Evolutionary conservation across 495 filamentous ascomycete species (phyloP).

Genomic region (Delitschia confertaspora): DNA sequence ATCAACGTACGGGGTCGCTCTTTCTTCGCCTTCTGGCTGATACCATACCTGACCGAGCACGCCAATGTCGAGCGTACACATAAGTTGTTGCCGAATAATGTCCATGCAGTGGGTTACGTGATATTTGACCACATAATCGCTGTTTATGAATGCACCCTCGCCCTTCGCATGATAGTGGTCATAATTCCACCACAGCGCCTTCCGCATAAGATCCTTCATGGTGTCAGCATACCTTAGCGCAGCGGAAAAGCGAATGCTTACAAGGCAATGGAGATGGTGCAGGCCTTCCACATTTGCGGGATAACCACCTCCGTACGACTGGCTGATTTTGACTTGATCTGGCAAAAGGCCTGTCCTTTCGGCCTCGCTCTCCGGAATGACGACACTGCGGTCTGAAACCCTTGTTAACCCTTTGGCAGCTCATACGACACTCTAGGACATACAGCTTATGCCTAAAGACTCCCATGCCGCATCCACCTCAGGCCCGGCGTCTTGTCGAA

Average conservation of each 20-base stretch:
- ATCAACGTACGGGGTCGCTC: slow-evolving; percentile 43
- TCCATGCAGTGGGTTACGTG: slow-evolving; percentile 51
- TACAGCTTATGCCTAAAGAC: slow-evolving; percentile 46
- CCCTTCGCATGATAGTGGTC: slow-evolving; percentile 44
- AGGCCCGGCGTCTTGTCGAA: slow-evolving; percentile 42
- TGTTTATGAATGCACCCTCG: slow-evolving; percentile 43
- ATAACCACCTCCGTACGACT: slow-evolving; percentile 47
- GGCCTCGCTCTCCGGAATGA: slow-evolving; percentile 8
- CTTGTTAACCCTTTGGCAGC: too few species aligned
- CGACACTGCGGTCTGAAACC: slow-evolving; percentile 15
- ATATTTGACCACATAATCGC: slow-evolving; percentile 40
- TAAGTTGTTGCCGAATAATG: slow-evolving; percentile 47
- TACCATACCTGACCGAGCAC: slow-evolving; percentile 49
- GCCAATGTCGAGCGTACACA: slow-evolving; percentile 47
- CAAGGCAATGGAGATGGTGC: slow-evolving; percentile 51
- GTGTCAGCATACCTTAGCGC: too few species aligned
- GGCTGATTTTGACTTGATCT: slow-evolving; percentile 44
- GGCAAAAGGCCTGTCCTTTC: slow-evolving; percentile 34
- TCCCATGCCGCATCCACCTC: slow-evolving; percentile 53
- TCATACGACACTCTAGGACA: too few species aligned
- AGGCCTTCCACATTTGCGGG: slow-evolving; percentile 49
- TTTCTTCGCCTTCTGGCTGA: slow-evolving; percentile 28
- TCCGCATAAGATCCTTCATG: slow-evolving; percentile 44
- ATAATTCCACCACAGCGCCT: slow-evolving; percentile 49
- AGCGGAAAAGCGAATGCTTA: slow-evolving; percentile 16